Evolutionary conservation across 179 eudicot genomes (phyloP).

Genomic region (Patellifolia procumbens): DNA sequence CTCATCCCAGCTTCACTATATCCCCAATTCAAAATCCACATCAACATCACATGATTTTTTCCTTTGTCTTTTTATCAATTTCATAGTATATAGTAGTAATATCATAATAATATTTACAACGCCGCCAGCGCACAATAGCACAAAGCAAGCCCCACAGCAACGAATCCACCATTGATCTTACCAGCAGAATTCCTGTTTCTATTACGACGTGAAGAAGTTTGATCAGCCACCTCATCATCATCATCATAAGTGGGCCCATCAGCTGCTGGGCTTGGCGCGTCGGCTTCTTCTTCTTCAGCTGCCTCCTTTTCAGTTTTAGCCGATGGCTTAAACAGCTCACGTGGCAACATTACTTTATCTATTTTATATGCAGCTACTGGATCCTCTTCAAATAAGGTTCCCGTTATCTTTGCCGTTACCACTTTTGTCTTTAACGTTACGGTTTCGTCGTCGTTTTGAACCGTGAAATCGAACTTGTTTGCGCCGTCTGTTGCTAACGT

Average conservation of each 20-base stretch:
- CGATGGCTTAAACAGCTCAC: conserved; percentile 61
- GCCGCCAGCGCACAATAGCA: conserved; percentile 31
- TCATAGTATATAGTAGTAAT: background rate
- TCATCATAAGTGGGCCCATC: conserved; percentile 44
- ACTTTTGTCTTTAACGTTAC: conserved; percentile 66
- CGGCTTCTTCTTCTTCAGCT: too few species aligned
- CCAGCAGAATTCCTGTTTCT: conserved; percentile 32
- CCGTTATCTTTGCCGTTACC: conserved; percentile 57
- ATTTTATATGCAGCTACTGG: conserved; percentile 59
- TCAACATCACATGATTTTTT: background rate
- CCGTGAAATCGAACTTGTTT: conserved; percentile 58
- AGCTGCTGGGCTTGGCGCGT: conserved; percentile 32
- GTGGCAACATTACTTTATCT: conserved; percentile 64
- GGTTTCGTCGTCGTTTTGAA: conserved; percentile 63
- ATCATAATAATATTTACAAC: conserved; percentile 23
- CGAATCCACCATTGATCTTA: conserved; percentile 30
- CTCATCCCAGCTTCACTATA: background rate
- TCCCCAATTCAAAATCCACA: background rate
- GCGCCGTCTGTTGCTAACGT: conserved; percentile 75
- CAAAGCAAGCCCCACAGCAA: conserved; percentile 28
- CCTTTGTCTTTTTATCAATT: too few species aligned
- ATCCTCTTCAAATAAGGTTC: conserved; percentile 63
- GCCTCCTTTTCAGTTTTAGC: conserved; percentile 18
- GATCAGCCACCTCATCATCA: conserved; percentile 49
- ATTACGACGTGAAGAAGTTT: conserved; percentile 17